A percentile compares a stretch with the other conserved stretches of the same genome.
These are phyloP conservation scores for Ormosia emarginata DNA, from an alignment of 306 rosid genomes.

Conservation along the genomic window DNA sequence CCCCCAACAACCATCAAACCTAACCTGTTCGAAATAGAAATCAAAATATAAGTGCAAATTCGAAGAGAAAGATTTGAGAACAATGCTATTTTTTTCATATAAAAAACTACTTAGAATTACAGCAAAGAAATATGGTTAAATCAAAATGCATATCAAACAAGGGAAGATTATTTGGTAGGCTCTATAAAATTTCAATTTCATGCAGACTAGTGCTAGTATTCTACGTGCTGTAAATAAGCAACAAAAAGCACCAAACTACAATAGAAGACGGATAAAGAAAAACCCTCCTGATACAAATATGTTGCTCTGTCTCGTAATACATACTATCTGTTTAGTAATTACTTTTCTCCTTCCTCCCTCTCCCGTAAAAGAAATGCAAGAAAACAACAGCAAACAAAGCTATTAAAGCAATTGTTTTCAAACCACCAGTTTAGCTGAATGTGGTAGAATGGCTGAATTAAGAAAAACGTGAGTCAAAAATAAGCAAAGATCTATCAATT, in stretches of 20 bases:
- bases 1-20: slow-evolving; percentile 78
- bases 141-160: slow-evolving; percentile 2
- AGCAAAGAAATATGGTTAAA: not conserved
- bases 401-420: not conserved
- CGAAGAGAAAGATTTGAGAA: not conserved
- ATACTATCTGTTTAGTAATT: slow-evolving; percentile 9
- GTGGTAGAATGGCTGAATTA: not conserved
- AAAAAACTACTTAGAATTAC: not conserved
- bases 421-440: not conserved
- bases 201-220: not conserved
- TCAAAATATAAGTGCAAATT: not conserved
- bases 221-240: not conserved
- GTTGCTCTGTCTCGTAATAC: not conserved
- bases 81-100: not conserved
- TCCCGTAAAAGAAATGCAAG: not conserved
- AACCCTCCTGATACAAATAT: not conserved
- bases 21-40: slow-evolving; percentile 48
- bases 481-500: not conserved
- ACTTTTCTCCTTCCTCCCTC: not conserved
- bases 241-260: not conserved
- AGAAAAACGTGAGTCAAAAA: not conserved
- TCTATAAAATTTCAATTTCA: slow-evolving; percentile 2
- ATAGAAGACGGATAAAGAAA: not conserved
- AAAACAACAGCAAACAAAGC: slow-evolving; percentile 2
- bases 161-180: not conserved